Evolutionary conservation across 306 rosid species (phyloP), one percentile per base, ranked within the genome.

Genomic region (Trifolium fragiferum): DNA sequence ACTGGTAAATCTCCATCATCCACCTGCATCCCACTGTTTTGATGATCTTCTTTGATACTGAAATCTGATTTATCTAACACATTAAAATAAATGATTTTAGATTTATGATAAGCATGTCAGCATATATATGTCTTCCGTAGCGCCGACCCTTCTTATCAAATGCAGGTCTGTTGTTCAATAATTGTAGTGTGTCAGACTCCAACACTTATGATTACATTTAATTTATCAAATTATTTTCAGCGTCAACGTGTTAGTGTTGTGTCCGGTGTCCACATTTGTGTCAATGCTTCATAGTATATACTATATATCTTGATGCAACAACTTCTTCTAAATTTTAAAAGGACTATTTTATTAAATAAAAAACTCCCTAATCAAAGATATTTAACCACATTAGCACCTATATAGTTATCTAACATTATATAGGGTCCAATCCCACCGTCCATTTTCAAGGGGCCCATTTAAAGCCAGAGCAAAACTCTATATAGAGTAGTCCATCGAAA

Each of bases 1-100:
- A 70, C 76, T 33, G 88, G 90, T 8, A 84, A 85, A 44, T 88
- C 90, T 75, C 86, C 50, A 66, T 90, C 90, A 54, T 84, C 90
- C 38, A 58, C 81, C 64, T 72, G 66, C 7, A 68, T 86, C 75
- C 75, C 79, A 55, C 35, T 73, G 46, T 47, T 61, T 25, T 64
- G 81, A 73, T 66, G 54, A 13, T 15, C 81, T 41, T 15, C 81
- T 41, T 21, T 79, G 23, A 70, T 49, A 72, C 66, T 70, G 32
- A 19, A 15, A n/a, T 66, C 67, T 76, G n/a, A 50, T 64, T 51
- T 53, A 43, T 67, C 75, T 63, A 30, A 30, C 68, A 40, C 32
- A 62, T 9, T 7, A 15, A 27, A 43, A 25, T 18, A 11, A 35
- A 8, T 4, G 6, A 1, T 30, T 51, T 77, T 20, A 72, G 61